Evolutionary conservation across 2,329 filamentous ascomycete genomes (phyloP).

Genomic region (Lachnellula suecica): DNA sequence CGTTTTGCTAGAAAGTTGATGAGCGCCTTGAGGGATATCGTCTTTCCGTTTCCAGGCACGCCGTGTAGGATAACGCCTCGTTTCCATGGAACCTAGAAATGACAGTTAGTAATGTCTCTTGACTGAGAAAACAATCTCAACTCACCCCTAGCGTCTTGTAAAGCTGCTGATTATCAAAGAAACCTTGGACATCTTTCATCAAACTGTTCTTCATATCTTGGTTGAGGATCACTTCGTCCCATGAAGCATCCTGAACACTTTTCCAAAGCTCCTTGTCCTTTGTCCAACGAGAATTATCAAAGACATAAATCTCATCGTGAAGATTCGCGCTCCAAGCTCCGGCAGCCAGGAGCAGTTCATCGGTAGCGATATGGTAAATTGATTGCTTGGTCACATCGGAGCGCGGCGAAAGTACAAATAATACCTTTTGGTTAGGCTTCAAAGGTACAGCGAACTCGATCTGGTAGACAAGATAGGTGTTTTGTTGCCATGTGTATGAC

Average conservation of each 20-base stretch:
- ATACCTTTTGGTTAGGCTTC: background rate
- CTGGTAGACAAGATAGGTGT: background rate
- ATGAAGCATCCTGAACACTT: background rate
- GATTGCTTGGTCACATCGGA: background rate
- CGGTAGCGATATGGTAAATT: background rate
- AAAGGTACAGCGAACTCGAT: background rate
- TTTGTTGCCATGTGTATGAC: background rate
- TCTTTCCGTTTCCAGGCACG: conserved; percentile 68
- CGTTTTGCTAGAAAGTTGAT: conserved; percentile 60
- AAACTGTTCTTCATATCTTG: conserved; percentile 62
- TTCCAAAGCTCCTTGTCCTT: background rate
- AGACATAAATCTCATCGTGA: background rate
- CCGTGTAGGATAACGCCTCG: conserved; percentile 67
- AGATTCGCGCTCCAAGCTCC: background rate
- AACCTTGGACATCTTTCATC: conserved; percentile 61
- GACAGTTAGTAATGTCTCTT: background rate
- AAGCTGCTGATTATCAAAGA: conserved; percentile 58
- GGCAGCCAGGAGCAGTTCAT: background rate
- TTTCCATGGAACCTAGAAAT: conserved; percentile 57
- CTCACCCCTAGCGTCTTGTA: conserved; percentile 58
- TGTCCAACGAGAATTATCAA: background rate
- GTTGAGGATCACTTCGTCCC: conserved; percentile 62
- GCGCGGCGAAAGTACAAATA: background rate
- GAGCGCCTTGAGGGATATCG: conserved; percentile 68
- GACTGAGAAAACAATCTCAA: background rate